Evolutionary conservation across 306 rosid species (phyloP), one percentile per base, ranked within the genome.

Genomic region (Fagus sylvatica): DNA sequence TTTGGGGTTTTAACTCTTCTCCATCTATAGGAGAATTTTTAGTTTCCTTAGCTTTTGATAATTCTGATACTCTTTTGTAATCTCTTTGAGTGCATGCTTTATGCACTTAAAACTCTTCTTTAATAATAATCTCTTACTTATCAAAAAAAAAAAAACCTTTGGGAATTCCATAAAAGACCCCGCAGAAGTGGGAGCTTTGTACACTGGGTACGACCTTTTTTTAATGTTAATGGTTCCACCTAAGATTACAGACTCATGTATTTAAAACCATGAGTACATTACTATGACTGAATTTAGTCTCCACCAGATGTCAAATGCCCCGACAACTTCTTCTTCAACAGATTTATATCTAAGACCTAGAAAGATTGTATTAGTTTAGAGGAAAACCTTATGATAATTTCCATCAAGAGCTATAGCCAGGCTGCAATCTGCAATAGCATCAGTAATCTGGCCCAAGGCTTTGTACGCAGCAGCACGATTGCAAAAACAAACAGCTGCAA

Each of bases 401-500:
- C 90, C 88, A 79, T 95, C 99, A 79, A 95, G 98, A 74, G 99
- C 99, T 80, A 95, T 93, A 78, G 99, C 93, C 65, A 91, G 88
- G 87, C 93, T 87, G 86, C 98, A 95, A 86, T 95, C 99, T 10
- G 99, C 94, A 80, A 93, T 88, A 68, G 97, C 99, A 83, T 95
- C 97, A 5, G 87, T 88, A 62, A 93, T 88, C 85, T 95, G 99
- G 71, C 97, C 98, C 78, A 87, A 77, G 30, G 90, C 98, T 90
- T 91, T 95, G 83, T 89, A 87, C 68, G 99, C 97, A 41, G 99
- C 97, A 39, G 99, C 99, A 43, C 99, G 99, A 85, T 93, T 95
- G 88, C 97, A 95, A 61, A 91, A 93, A 82, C 98, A 93, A 80
- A 95, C 91, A 70, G 98, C 96, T 65, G 97, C 80, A 76, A 95